Percentiles rank a stretch among this genome's conserved stretches.
Evolutionary conservation across 257 asterid species (phyloP).

Genomic region (Striga asiatica): DNA sequence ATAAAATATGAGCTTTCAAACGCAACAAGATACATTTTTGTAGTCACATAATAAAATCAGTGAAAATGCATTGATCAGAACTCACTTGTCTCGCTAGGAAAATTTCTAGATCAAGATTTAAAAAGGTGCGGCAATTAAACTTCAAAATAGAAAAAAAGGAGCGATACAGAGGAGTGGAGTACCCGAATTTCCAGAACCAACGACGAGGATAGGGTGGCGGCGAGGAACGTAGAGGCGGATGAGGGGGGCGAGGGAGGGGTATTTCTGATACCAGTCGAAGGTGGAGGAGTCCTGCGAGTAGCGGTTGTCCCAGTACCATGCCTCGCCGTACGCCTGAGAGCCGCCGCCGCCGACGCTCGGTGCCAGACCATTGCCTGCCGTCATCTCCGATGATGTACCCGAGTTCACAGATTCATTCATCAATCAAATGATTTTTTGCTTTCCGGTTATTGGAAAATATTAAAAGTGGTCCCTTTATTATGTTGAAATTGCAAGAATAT

Average conservation of each 20-base stretch:
- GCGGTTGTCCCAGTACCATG: constrained; percentile 76
- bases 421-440: too few relatives aligned
- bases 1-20: background rate
- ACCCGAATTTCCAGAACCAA: constrained; percentile 77
- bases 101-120: background rate
- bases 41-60: background rate
- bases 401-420: too few relatives aligned
- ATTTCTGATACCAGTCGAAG: constrained; percentile 79
- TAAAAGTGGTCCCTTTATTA: background rate
- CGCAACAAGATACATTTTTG: background rate
- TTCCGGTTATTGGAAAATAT: too few relatives aligned
- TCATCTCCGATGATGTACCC: constrained; percentile 14
- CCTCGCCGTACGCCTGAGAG: constrained; percentile 65
- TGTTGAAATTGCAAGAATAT: background rate
- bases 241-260: constrained; percentile 52
- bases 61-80: background rate
- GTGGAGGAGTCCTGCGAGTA: constrained; percentile 42
- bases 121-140: background rate
- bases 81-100: background rate
- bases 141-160: background rate
- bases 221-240: constrained; percentile 49
- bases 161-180: background rate
- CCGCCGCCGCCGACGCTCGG: constrained; percentile 15
- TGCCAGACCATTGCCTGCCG: constrained; percentile 21
- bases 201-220: constrained; percentile 46